Percentiles rank a stretch among this genome's conserved stretches.
Conservation (phyloP, 257 asterid species). For the Datura wrightii region DNA sequence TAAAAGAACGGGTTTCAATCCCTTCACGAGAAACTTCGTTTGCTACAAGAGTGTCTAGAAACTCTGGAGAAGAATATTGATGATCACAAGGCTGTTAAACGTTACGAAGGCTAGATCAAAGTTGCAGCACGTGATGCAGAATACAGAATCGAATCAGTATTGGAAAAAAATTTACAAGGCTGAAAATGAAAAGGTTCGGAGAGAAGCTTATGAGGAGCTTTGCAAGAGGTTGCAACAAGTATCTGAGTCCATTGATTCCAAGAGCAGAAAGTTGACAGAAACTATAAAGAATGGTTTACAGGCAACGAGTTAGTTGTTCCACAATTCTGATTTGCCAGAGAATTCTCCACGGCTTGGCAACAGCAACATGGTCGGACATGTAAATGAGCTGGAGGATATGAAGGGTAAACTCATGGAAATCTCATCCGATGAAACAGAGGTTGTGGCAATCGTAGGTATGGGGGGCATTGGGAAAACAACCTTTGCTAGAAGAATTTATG, state of each 20-base stretch:
- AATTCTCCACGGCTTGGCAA: background rate
- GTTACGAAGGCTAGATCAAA: background rate
- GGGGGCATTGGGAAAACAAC: constrained; percentile 38
- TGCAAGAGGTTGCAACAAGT: background rate
- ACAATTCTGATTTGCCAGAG: background rate
- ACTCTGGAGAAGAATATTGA: background rate
- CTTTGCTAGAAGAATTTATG: constrained; percentile 25
- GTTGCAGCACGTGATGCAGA: background rate
- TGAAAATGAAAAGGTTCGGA: background rate
- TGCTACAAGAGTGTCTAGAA: background rate
- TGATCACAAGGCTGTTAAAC: background rate
- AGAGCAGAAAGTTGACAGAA: background rate
- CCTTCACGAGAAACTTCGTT: background rate
- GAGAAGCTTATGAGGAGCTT: background rate
- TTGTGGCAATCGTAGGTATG: constrained; percentile 33
- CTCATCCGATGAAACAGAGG: background rate
- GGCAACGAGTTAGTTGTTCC: background rate
- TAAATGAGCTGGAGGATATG: background rate
- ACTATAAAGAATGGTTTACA: background rate
- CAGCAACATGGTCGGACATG: background rate
- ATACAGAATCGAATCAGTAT: background rate
- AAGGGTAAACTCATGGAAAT: background rate
- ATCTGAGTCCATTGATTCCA: background rate
- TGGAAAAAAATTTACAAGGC: background rate
- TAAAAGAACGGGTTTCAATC: background rate